Percentiles rank a stretch among this genome's conserved stretches.
Conservation (phyloP, 2,329 filamentous ascomycete species). For the Colletotrichum caudatum region DNA sequence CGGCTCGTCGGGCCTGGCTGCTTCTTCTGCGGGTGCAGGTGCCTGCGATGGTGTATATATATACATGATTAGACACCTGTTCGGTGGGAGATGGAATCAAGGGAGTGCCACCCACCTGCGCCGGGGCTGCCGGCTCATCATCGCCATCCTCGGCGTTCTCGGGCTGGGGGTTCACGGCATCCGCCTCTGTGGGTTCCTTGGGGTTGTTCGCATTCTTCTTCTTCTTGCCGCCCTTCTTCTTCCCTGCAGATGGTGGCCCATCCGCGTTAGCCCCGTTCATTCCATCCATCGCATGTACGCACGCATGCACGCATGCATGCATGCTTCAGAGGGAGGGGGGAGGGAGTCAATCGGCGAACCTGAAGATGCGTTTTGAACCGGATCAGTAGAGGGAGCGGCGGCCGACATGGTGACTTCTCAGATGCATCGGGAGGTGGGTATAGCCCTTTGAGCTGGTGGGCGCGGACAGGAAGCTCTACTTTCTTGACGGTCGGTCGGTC, state of each 20-base stretch:
- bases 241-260: conserved; percentile 50
- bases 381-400: conserved; percentile 44
- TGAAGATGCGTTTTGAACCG: conserved; percentile 47
- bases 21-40: conserved; percentile 45
- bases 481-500: conserved; percentile 10
- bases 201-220: conserved; percentile 67
- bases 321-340: conserved; percentile 13
- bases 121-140: conserved; percentile 58
- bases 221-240: conserved; percentile 71
- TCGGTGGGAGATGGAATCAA: conserved; percentile 16
- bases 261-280: conserved; percentile 17
- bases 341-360: conserved; percentile 43
- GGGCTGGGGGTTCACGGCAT: conserved; percentile 49
- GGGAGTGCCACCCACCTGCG: conserved; percentile 47
- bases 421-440: conserved; percentile 39
- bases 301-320: too few relatives aligned
- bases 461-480: conserved; percentile 20
- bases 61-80: conserved; percentile 39
- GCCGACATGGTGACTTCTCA: conserved; percentile 47
- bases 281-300: background rate
- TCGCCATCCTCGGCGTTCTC: conserved; percentile 55
- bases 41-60: conserved; percentile 40
- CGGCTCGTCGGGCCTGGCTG: conserved; percentile 45
- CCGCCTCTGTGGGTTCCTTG: conserved; percentile 55
- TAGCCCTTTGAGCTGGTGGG: conserved; percentile 40